Conservation (phyloP, 2,329 filamentous ascomycete genomes). For the Colletotrichum orchidophilum region DNA sequence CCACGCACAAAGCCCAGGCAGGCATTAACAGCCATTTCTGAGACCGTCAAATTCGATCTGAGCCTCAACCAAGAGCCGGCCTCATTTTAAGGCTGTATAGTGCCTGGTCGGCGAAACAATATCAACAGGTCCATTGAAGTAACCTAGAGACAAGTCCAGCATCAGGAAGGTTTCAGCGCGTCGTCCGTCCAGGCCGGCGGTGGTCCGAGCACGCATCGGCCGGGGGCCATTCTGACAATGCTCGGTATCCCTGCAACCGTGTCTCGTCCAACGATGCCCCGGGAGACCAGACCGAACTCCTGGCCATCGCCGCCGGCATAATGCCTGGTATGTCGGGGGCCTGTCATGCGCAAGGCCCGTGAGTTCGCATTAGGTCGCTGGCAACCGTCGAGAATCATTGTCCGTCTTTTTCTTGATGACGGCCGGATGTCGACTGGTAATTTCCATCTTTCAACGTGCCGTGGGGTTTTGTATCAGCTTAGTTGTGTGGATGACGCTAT, state of each 20-base stretch:
- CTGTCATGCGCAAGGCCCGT: slow-evolving; percentile 15
- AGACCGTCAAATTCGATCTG: not conserved
- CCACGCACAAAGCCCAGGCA: not conserved
- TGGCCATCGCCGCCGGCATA: not conserved
- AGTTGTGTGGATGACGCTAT: not conserved
- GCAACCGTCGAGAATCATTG: not conserved
- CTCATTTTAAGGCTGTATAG: not conserved
- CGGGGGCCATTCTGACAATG: slow-evolving; percentile 17
- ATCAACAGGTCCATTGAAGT: not conserved
- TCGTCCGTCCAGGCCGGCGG: slow-evolving; percentile 6
- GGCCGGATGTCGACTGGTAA: not conserved
- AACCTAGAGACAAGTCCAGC: slow-evolving; percentile 18
- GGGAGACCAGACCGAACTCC: not conserved
- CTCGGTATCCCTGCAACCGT: slow-evolving; percentile 9
- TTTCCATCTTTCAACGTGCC: slow-evolving; percentile 9
- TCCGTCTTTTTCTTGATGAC: not conserved
- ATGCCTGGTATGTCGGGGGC: not conserved
- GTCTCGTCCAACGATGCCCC: slow-evolving; percentile 17
- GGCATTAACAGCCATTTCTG: not conserved
- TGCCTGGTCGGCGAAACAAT: not conserved
- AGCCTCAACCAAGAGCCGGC: not conserved
- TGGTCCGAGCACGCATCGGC: slow-evolving; percentile 27
- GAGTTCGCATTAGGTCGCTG: slow-evolving; percentile 11
- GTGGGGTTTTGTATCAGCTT: not conserved
- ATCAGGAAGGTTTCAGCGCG: slow-evolving; percentile 31